Evolutionary conservation across 495 filamentous ascomycete genomes (phyloP), one percentile per base, ranked within the genome.

Genomic region (Penicillium odoratum): DNA sequence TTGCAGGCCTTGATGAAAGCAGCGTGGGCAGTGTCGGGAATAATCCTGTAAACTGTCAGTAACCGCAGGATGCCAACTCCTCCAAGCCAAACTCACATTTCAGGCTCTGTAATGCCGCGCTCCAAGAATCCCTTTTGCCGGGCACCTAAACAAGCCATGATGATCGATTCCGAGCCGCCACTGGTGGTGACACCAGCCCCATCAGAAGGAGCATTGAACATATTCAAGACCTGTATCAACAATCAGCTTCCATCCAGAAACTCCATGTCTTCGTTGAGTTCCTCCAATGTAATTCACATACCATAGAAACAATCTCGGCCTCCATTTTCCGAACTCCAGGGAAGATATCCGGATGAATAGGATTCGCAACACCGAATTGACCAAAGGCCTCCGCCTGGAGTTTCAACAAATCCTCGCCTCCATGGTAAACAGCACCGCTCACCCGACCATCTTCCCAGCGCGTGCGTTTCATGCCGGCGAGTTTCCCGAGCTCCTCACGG

Each of bases 241-340:
- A 15, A 33, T 64, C 31, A 65, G 58, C 31, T 11, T 13, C 3
- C 3, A 25, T 16, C 3, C n/a, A 38, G 15, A 5, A 18, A 16
- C 58, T 4, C 7, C n/a, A 16, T 43, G 7, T 16, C 13, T 30
- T 0, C 7, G 7, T 16, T 2, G 11, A 30, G 5, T 38, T 48
- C 16, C 45, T 36, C 4, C 6, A 5, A 48, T 44, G 46, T 30
- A 45, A 16, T 21, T 34, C 46, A 11, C 68, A 60, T 74, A 86
- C 91, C 94, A 99, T 99, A 55, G 92, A 87, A 42, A 99, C 94
- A 67, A 98, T 81, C 78, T 99, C 94, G 30, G 94, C 93, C 76
- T 99, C 94, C 94, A 99, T 99, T 79, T 99, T 99, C 63, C 94
- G 80, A 30, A 99, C 92, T 36, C 93, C 94, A 43, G 94, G 94